Conservation (phyloP, 2,329 filamentous ascomycete genomes). For the Exophiala calicioides region DNA sequence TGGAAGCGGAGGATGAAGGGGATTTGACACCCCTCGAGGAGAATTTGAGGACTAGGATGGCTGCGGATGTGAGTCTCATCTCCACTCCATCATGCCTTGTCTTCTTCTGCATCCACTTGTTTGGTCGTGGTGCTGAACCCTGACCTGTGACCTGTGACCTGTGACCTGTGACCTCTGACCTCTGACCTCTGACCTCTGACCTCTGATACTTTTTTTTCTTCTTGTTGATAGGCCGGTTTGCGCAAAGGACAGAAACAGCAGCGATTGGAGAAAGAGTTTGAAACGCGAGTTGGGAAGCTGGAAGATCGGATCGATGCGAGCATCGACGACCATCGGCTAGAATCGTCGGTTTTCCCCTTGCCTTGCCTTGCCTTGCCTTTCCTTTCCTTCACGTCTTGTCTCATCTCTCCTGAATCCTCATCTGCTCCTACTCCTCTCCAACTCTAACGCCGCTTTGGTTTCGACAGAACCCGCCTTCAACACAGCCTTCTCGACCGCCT, state of each 20-base stretch:
- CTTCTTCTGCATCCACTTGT: neutral
- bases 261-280: conserved; percentile 21
- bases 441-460: conserved; percentile 1
- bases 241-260: conserved; percentile 22
- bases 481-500: conserved; percentile 14
- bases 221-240: conserved; percentile 13
- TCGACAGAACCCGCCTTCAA: conserved; percentile 10
- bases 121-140: neutral
- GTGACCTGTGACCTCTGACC: neutral
- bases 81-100: too few relatives aligned
- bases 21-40: conserved; percentile 4
- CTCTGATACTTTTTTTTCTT: too few relatives aligned
- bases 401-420: neutral
- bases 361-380: neutral
- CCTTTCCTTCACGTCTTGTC: neutral
- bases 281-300: conserved; percentile 7
- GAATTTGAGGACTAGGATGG: conserved; percentile 17
- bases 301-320: conserved; percentile 11
- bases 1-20: conserved; percentile 1
- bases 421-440: neutral
- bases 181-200: neutral
- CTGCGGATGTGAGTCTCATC: conserved; percentile 26
- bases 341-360: conserved; percentile 9
- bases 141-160: neutral
- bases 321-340: conserved; percentile 1